Evolutionary conservation across 2,329 filamentous ascomycete species (phyloP).

Genomic region (Grosmannia serpens): DNA sequence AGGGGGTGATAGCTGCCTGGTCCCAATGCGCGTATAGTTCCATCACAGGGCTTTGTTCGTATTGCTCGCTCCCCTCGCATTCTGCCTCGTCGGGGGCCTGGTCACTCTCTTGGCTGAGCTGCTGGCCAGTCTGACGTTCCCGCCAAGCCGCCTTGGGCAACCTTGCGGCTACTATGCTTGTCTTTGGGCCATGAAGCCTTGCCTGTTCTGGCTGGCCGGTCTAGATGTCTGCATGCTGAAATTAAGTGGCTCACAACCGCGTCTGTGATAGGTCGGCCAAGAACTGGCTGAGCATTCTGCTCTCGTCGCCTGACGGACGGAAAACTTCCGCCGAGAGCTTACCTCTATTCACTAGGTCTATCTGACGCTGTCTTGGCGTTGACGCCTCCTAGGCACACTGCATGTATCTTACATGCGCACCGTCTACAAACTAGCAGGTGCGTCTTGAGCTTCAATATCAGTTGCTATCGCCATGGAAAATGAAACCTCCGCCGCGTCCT

Average conservation of each 20-base stretch:
- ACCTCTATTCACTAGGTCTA: no score
- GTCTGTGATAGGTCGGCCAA: background rate
- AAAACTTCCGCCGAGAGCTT: no score
- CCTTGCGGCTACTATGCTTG: background rate
- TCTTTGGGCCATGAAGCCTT: background rate
- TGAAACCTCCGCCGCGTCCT: constrained; percentile 17
- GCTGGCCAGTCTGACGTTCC: background rate
- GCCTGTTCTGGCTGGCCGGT: background rate
- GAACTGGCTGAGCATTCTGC: background rate
- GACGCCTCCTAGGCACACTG: no score
- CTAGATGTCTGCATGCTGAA: background rate
- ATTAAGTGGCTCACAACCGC: background rate
- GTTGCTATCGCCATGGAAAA: constrained; percentile 6
- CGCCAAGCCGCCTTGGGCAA: background rate
- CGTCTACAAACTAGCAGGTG: no score
- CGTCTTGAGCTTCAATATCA: constrained; percentile 3
- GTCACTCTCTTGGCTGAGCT: no score
- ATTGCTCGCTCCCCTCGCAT: background rate
- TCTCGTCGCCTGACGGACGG: background rate
- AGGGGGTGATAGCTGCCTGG: no score
- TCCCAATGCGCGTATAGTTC: no score
- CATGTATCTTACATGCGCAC: no score
- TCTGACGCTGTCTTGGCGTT: no score
- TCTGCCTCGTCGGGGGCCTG: background rate
- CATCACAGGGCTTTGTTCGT: background rate